Base-by-base conservation (phyloP, 805 yeast species). In the Yamadazyma kitorensis region DNA sequence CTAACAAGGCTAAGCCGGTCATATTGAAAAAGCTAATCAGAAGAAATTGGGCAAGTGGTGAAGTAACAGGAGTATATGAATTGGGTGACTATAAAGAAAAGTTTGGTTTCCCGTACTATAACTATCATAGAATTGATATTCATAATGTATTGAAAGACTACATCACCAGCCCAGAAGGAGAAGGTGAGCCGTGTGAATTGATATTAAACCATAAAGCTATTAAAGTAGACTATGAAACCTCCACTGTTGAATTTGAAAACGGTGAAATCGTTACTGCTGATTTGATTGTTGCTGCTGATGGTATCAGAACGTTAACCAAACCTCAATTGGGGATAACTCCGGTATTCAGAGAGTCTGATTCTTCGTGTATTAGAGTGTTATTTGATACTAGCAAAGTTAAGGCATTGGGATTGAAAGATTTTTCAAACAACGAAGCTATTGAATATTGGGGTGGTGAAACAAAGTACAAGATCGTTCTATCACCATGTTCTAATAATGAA, bases 221-320 rank as follows among this genome's bases (percentile, higher is more conserved):
- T 10, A 31, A 34, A 20, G 47, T 55, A 44, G 41, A 54, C 44
- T 37, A 41, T 34, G 32, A 58, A 36, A 29, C 44, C 36, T 44
- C 59, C 36, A 27, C 41, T 37, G 43, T 54, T 13, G 26, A 22
- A n/a, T 51, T 55, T 29, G 56, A 51, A 27, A 53, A 51, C 31
- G 62, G 61, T 2, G 34, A 13, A 5, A 37, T 29, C n/a, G 37
- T 39, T 3, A 24, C 32, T 5, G 57, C 39, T 24, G 63, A 57
- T 32, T 46, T 57, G 37, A 38, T 57, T 13, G 44, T 57, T 28
- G 59, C 57, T 20, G 59, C 61, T 12, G 62, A 57, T 32, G 62
- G 62, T 16, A 54, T 55, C 20, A 33, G 61, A 29, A 46, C 57
- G 12, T 27, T 39, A 17, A 39, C 42, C 24, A 39, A 39, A 24